These are phyloP conservation scores for Trebouxia sp. DNA, from an alignment of 139 green algal genomes.

Conservation along the genomic window DNA sequence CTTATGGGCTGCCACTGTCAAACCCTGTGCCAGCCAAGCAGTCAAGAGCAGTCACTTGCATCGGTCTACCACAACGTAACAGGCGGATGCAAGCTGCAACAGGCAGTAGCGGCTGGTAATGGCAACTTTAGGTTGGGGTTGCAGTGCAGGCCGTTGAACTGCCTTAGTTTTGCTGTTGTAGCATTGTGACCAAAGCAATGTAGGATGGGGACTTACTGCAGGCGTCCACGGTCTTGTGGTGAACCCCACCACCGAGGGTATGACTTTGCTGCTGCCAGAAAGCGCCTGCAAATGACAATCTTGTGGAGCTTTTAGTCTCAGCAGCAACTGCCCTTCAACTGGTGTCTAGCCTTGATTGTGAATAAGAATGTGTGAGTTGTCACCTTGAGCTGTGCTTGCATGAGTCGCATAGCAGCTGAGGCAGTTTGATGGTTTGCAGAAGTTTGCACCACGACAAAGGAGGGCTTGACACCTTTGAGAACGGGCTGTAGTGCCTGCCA, in stretches of 20 bases:
- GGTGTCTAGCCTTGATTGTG: too few species aligned
- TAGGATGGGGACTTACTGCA: neutral
- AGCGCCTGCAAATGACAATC: constrained; percentile 7
- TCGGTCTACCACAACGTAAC: too few species aligned
- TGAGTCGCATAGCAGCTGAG: neutral
- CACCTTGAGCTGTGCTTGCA: constrained; percentile 18
- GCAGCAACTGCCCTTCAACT: too few species aligned
- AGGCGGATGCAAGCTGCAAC: too few species aligned
- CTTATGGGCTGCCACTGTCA: neutral
- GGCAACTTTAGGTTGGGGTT: too few species aligned
- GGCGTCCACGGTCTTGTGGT: constrained; percentile 3
- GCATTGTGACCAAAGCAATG: neutral
- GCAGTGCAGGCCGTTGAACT: too few species aligned
- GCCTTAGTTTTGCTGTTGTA: neutral
- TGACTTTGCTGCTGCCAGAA: constrained; percentile 6
- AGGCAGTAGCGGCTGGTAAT: too few species aligned
- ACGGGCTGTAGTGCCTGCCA: neutral
- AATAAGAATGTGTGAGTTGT: neutral
- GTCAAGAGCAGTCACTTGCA: too few species aligned
- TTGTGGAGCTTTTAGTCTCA: too few species aligned
- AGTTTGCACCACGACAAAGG: neutral
- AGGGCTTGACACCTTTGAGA: neutral
- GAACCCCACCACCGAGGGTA: constrained; percentile 8
- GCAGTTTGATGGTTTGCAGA: constrained; percentile 12
- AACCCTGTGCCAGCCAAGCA: too few species aligned